These are phyloP conservation scores for Nicotiana rustica DNA, from an alignment of 305 asterid genomes.

Conservation along the genomic window DNA sequence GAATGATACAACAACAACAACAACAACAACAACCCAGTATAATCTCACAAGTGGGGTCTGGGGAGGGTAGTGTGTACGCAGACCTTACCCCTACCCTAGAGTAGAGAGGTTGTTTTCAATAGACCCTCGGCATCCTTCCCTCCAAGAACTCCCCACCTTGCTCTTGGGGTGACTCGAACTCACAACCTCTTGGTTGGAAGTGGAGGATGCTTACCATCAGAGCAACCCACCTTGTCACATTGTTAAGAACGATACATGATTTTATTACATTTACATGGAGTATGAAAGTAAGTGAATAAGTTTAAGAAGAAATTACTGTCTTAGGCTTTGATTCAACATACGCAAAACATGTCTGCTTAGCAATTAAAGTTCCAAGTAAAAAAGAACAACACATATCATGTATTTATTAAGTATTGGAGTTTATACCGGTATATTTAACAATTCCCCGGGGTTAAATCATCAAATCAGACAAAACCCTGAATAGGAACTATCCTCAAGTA, in stretches of 20 bases:
- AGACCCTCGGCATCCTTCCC: too few species aligned
- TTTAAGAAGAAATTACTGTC: neutral
- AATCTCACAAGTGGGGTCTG: too few species aligned
- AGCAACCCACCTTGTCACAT: too few species aligned
- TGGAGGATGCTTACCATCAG: too few species aligned
- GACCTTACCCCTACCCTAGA: too few species aligned
- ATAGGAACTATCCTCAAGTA: constrained; percentile 11
- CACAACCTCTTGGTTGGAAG: too few species aligned
- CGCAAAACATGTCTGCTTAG: neutral
- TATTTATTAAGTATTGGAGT: neutral
- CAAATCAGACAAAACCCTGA: neutral
- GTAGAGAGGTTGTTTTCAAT: too few species aligned
- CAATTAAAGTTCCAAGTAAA: neutral
- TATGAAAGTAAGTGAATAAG: neutral
- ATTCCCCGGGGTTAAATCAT: neutral
- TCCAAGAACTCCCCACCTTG: too few species aligned
- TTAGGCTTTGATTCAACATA: neutral
- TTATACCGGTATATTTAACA: constrained; percentile 1
- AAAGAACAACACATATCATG: neutral
- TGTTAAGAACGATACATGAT: neutral
- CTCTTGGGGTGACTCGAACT: too few species aligned
- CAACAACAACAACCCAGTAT: too few species aligned
- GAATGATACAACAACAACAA: neutral
- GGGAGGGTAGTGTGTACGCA: too few species aligned
- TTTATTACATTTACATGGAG: neutral